Percentiles rank a stretch among this genome's conserved stretches.
These are phyloP conservation scores for Pseudogymnoascus sp. DNA, from an alignment of 2,329 filamentous ascomycete genomes.

Conservation along the genomic window DNA sequence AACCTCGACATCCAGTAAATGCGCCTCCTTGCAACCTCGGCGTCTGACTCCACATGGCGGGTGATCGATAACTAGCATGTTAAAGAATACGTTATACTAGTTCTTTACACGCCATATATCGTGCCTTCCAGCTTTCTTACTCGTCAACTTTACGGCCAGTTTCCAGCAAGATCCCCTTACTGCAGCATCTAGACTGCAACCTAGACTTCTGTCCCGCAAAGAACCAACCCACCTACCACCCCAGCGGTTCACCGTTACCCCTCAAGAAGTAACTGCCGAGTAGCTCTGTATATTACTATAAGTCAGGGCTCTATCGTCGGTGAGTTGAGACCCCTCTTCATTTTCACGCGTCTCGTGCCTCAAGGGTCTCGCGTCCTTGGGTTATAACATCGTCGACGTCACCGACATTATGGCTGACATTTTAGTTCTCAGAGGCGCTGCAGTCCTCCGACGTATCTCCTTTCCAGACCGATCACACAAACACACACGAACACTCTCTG, in stretches of 20 bases:
- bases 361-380: not conserved
- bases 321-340: not conserved
- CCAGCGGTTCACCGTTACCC: not conserved
- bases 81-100: conserved; percentile 4
- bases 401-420: conserved; percentile 34
- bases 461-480: conserved; percentile 32
- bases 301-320: not conserved
- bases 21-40: not conserved
- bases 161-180: conserved; percentile 3
- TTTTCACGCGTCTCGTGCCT: not conserved
- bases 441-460: conserved; percentile 33
- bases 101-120: not conserved
- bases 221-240: not conserved
- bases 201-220: not conserved
- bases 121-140: not conserved
- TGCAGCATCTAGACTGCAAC: not conserved
- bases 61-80: conserved; percentile 3
- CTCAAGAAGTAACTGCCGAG: conserved; percentile 3
- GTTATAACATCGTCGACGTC: conserved; percentile 8
- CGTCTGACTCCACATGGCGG: conserved; percentile 4
- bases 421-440: conserved; percentile 33
- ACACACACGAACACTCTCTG: conserved; percentile 31
- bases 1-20: conserved; percentile 1
- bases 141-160: not conserved
- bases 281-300: conserved; percentile 1